These are phyloP conservation scores for Ophiocordyceps camponoti-floridani DNA, from an alignment of 2,329 filamentous ascomycete species.

Conservation along the genomic window DNA sequence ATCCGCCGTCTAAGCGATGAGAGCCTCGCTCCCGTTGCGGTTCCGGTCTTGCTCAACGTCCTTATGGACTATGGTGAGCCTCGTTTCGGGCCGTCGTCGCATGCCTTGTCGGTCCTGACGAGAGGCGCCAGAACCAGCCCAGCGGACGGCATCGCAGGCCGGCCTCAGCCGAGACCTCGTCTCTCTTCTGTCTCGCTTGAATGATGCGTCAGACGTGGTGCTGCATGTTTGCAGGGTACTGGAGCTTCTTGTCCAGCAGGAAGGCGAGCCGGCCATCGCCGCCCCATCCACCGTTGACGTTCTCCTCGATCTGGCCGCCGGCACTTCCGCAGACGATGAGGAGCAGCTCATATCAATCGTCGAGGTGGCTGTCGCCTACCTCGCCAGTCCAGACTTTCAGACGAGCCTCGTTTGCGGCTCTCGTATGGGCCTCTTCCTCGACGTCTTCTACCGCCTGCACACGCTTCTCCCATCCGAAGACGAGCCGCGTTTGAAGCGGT, in stretches of 20 bases:
- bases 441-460: constrained; percentile 29
- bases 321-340: constrained; percentile 15
- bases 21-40: constrained; percentile 28
- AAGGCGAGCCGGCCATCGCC: constrained; percentile 26
- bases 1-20: constrained; percentile 29
- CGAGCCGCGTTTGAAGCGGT: constrained; percentile 27
- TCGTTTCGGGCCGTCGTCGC: background rate
- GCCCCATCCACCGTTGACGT: constrained; percentile 26
- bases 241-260: constrained; percentile 32
- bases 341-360: constrained; percentile 33
- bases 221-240: constrained; percentile 39
- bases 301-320: constrained; percentile 30
- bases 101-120: background rate
- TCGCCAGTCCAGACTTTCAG: constrained; percentile 35
- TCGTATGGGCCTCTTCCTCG: constrained; percentile 24
- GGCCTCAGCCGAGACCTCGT: constrained; percentile 30
- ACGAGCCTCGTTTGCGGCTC: constrained; percentile 21
- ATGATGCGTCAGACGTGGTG: constrained; percentile 20
- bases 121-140: constrained; percentile 30
- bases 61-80: constrained; percentile 42
- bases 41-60: constrained; percentile 45
- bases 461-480: constrained; percentile 18
- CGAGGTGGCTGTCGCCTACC: constrained; percentile 35
- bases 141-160: constrained; percentile 33
- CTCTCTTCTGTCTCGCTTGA: constrained; percentile 25